Conservation (phyloP, 192 early-diverging fungal genomes). For the Rhizophagus sp. region DNA sequence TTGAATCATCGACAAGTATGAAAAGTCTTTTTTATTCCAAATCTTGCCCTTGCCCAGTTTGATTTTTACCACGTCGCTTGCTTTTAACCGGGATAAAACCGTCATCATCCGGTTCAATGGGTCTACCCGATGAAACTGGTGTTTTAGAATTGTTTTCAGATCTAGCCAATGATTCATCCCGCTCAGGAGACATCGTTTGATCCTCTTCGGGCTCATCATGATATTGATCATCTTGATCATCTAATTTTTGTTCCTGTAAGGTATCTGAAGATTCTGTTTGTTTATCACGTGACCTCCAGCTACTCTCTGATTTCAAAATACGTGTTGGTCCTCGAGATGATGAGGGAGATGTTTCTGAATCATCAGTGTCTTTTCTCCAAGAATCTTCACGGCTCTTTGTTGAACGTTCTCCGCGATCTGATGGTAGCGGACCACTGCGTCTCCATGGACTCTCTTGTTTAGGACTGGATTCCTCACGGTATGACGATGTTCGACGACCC, state of each 20-base stretch:
- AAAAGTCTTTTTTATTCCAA: background rate
- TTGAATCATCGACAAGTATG: background rate
- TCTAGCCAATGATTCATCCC: background rate
- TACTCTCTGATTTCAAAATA: conserved; percentile 2
- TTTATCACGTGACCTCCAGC: background rate
- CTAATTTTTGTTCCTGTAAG: background rate
- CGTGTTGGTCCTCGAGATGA: background rate
- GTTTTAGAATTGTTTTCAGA: background rate
- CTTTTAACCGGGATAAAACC: conserved; percentile 21
- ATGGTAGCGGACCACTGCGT: background rate
- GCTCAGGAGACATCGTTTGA: background rate
- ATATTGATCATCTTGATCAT: background rate
- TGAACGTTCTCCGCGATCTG: background rate
- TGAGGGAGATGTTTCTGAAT: background rate
- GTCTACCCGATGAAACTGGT: background rate
- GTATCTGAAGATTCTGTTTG: conserved; percentile 3
- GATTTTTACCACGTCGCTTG: conserved; percentile 5
- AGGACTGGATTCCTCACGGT: background rate
- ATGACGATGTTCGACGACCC: too few relatives aligned
- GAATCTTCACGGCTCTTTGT: background rate
- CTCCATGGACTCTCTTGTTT: background rate
- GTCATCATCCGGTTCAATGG: conserved; percentile 20
- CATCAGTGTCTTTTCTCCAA: conserved; percentile 5
- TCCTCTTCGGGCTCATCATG: background rate
- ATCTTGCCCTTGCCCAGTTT: background rate